Base-by-base conservation (phyloP, 163 green algal genomes). In the Chlorella variabilis region DNA sequence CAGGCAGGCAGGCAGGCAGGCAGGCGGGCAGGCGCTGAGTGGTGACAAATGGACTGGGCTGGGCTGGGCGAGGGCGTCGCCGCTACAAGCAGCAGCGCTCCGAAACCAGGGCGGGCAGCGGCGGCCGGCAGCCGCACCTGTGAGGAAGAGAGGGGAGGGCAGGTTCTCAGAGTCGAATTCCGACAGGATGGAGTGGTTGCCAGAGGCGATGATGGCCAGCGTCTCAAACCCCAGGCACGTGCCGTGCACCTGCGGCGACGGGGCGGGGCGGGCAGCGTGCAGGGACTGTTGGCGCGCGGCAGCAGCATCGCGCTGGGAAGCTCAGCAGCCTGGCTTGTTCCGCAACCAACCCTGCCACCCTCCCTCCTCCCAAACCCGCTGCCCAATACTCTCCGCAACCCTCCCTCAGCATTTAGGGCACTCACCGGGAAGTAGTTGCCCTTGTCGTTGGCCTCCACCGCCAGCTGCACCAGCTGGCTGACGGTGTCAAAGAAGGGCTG, bases 221-320 rank as follows among this genome's bases (percentile, higher is more conserved):
- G 90, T 86, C 82, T 98, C 93, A 77, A 98, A 91, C 45, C 94
- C 94, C 73, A 98, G 87, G 84, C 94, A 98, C 2, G 93, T 96
- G 56, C 92, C 94, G 69, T 96, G 91, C 18, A 97, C 78, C 91
- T 94, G 78, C 21, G 31, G 69, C 13, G 0, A 74, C 25, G 39
- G 2, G 7, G 23, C 20, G 63, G 63, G 31, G 17, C 38, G 2
- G 21, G 66, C 65, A 74, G 66, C 25, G 36, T 33, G 38, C 9
- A n/a, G 27, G 15, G 39, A n/a, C 4, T 31, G 23, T 15, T 8
- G 23, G 20, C 33, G 31, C 48, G 62, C 33, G 33, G 20, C 54
- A 62, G 23, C 54, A 29, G 23, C 54, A 62, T 62, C n/a, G n/a
- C n/a, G n/a, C n/a, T n/a, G n/a, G n/a, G n/a, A n/a, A n/a, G n/a